A percentile compares a stretch with the other conserved stretches of the same genome.
These are phyloP conservation scores for Phytomonas francai DNA, from an alignment of 208 protist species.

Conservation along the genomic window DNA sequence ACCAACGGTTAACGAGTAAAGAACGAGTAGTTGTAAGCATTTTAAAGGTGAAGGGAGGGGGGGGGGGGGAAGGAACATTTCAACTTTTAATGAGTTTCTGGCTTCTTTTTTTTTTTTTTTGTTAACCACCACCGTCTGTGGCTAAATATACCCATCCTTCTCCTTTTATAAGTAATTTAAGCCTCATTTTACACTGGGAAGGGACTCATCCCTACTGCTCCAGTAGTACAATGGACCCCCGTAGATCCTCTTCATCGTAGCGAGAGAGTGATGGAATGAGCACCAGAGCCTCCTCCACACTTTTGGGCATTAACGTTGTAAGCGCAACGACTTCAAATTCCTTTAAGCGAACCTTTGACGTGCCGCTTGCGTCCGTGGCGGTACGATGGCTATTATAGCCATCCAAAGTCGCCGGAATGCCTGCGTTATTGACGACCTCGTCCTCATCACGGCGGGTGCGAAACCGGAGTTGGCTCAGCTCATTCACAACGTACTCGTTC, in stretches of 20 bases:
- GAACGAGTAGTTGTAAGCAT: neutral
- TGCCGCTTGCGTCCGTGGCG: conserved; percentile 22
- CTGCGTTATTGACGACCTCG: conserved; percentile 25
- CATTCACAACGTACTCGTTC: conserved; percentile 17
- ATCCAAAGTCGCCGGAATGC: conserved; percentile 18
- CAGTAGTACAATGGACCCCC: conserved; percentile 26
- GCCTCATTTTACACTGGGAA: neutral
- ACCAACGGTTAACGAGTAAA: neutral
- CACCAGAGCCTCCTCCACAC: conserved; percentile 52
- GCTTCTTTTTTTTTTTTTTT: no score
- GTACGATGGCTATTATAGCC: conserved; percentile 1
- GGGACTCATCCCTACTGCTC: neutral
- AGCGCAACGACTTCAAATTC: conserved; percentile 75
- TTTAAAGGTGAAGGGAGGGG: neutral
- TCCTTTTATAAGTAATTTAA: neutral
- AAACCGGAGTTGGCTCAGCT: conserved; percentile 25
- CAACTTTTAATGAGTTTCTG: no score
- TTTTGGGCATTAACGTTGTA: conserved; percentile 56
- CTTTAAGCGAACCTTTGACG: conserved; percentile 31
- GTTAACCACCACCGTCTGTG: no score
- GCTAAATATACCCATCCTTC: no score
- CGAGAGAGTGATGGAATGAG: conserved; percentile 70
- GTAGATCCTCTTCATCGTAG: conserved; percentile 57
- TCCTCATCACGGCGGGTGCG: conserved; percentile 20
- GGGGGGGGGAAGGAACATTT: neutral